Evolutionary conservation across 805 yeast genomes (phyloP), one percentile per base, ranked within the genome.

Genomic region (Sugiyamaella boreocaroliniensis): DNA sequence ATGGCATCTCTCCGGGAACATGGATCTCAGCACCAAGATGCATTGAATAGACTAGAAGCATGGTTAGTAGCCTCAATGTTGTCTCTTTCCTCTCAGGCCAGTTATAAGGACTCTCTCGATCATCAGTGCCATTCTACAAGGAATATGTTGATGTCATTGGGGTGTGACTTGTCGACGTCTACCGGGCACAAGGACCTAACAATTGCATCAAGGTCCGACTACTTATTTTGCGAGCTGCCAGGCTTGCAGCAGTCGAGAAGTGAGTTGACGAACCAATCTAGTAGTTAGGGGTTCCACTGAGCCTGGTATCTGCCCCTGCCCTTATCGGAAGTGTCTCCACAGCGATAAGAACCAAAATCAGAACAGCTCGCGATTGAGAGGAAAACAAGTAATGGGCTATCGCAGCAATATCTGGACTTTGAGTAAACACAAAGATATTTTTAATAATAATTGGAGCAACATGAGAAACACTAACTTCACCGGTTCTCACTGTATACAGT

Each of bases 11-110:
- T 29, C 80, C 77, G 0, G 82, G 82, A 0, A 80, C 72, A 59
- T 74, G 77, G 32, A 78, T 72, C 6, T 82, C 76, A 0, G 83
- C 72, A 5, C 79, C 80, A 72, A 77, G 73, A 59, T 79, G 79
- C 0, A 77, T 77, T 2, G 78, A 67, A 14, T 70, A 62, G 12
- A 80, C 71, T 50, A 78, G 67, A 19, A 75, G 41, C 59, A 74
- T 69, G 29, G 75, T 66, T 53, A 70, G 66, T 2, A 64, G 10
- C 11, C 71, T 64, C 37, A 77, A 68, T 41, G 74, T 48, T 2
- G 63, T 43, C 61, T 77, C 79, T 47, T 69, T 66, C 44, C 51
- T 48, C 1, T 65, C 41, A 0, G 79, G 70, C 85, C 85, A 81
- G 61, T 80, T 80, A 18, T 65, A 59, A 0, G 86, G 85, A 55